Base-by-base conservation (phyloP, 371 early-diverging fungal genomes). In the Entomophthora muscae region DNA sequence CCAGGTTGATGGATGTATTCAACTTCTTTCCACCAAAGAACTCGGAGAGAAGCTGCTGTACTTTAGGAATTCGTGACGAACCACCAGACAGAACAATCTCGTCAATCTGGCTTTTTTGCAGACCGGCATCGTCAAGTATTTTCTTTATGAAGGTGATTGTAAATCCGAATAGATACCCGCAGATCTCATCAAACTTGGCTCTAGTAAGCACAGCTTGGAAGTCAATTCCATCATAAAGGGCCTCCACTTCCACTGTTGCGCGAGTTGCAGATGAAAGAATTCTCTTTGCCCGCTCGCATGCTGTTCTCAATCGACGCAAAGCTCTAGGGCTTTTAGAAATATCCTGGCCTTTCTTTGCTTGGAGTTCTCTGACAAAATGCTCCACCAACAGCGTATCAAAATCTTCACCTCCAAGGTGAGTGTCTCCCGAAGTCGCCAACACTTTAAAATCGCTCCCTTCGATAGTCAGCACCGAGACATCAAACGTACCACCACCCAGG, bases 401-500 rank as follows among this genome's bases (percentile, higher is more conserved):
- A 75, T 99, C 99, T 76, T 93, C 93, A 76, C 96, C 96, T 75
- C 96, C 96, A 71, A 88, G 80, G 73, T 91, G 90, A 64, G 91
- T 93, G 73, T 92, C 90, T 73, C 97, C 96, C 70, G 83, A 79
- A 67, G 90, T 90, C 26, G 91, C 82, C 71, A 84, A 72, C 53
- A 89, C 90, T 72, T 86, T 90, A 71, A 91, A 90, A 64, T 88
- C 83, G 72, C 87, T 89, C 70, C 86, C 85, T 63, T 90, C 88
- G 67, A 89, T 89, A 63, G 89, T 84, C 60, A 93, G 73, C 31
- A 91, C 77, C 26, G 93, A 91, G 32, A 96, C 87, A 80, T 96
- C 94, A 71, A 93, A 88, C 52, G 94, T 93, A 78, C 94, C 97
- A 77, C 97, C 97, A 75, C 96, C 96, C 67, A 93, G 77, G 77